These are phyloP conservation scores for Musa beccarii DNA, from an alignment of 176 grass and related monocot genomes.

Conservation along the genomic window DNA sequence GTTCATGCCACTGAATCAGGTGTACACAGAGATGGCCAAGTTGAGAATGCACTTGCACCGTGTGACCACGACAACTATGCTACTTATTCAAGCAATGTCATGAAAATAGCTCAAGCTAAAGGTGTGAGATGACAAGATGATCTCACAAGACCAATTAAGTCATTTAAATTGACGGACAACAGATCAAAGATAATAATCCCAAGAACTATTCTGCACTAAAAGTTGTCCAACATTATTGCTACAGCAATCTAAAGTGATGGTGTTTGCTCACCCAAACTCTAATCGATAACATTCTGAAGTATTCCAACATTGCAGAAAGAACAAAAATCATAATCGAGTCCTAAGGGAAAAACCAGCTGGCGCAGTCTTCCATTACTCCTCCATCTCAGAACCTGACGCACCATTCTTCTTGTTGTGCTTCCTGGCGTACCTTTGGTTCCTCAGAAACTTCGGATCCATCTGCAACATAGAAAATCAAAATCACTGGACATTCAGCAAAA, in stretches of 20 bases:
- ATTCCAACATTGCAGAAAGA: background rate
- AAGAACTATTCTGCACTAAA: background rate
- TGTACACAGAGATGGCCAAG: too few relatives aligned
- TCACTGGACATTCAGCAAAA: too few relatives aligned
- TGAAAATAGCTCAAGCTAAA: too few relatives aligned
- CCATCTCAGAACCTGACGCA: constrained; percentile 6
- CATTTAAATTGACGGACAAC: background rate
- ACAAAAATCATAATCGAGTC: background rate
- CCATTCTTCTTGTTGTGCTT: constrained; percentile 5
- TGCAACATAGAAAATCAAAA: background rate
- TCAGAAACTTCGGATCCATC: constrained; percentile 14
- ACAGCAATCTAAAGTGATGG: background rate
- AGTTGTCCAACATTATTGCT: background rate
- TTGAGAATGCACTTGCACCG: too few relatives aligned
- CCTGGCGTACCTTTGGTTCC: constrained; percentile 13
- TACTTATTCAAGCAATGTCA: too few relatives aligned
- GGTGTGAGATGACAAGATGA: too few relatives aligned
- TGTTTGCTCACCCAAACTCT: background rate
- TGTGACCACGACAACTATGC: too few relatives aligned
- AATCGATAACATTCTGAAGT: background rate
- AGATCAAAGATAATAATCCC: background rate
- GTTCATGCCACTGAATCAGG: too few relatives aligned
- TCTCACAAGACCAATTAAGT: background rate
- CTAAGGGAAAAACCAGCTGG: background rate
- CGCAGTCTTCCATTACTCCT: background rate